Conservation (phyloP, 2,329 filamentous ascomycete genomes). For the Fusarium fracticaudum region DNA sequence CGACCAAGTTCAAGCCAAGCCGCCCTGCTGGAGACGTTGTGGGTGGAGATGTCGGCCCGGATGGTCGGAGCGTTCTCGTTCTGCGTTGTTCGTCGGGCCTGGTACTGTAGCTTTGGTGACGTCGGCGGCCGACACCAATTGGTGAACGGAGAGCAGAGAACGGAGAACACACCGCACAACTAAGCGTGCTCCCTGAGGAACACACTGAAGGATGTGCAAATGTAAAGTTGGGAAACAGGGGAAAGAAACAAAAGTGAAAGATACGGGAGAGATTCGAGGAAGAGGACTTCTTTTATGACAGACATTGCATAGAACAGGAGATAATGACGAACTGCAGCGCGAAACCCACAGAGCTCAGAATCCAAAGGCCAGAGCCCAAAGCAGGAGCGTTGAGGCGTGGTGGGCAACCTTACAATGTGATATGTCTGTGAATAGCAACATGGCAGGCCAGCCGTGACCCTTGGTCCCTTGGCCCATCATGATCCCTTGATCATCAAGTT, state of each 20-base stretch:
- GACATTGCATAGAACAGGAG: conserved; percentile 17
- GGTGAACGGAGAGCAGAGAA: conserved; percentile 3
- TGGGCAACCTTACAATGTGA: conserved; percentile 20
- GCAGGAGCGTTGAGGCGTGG: not conserved
- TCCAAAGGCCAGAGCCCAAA: not conserved
- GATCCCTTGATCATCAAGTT: conserved; percentile 28
- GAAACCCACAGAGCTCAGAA: not conserved
- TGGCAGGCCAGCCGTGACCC: conserved; percentile 9
- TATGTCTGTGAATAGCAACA: conserved; percentile 20
- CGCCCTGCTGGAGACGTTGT: conserved; percentile 42
- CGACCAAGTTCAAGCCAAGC: conserved; percentile 41
- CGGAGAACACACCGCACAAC: conserved; percentile 29
- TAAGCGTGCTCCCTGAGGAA: conserved; percentile 31
- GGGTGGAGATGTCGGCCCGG: conserved; percentile 45
- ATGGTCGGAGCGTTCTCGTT: conserved; percentile 42
- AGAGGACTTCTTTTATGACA: conserved; percentile 28
- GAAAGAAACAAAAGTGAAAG: not conserved
- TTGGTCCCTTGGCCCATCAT: conserved; percentile 23
- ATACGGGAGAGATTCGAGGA: not conserved
- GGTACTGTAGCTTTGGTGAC: conserved; percentile 40
- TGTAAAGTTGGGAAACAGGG: conserved; percentile 3
- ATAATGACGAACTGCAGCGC: conserved; percentile 8
- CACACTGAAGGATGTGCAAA: conserved; percentile 12
- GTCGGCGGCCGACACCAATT: conserved; percentile 40
- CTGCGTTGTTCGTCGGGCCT: conserved; percentile 35